Percentiles rank a stretch among this genome's conserved stretches.
Conservation (phyloP, 2,329 filamentous ascomycete species). For the Nothophoma quercina region DNA sequence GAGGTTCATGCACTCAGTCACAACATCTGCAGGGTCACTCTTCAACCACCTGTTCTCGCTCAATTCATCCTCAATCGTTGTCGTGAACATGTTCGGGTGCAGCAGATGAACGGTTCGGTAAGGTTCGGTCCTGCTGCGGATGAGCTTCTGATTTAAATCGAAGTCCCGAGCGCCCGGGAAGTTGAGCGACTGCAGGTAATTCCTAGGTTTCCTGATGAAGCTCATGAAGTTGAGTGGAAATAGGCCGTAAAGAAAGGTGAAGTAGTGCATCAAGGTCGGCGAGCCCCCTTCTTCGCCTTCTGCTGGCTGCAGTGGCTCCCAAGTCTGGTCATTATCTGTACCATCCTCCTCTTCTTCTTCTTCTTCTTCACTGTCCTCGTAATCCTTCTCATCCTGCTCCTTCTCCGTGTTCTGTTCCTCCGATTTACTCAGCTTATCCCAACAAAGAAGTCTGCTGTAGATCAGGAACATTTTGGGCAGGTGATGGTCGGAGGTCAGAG, state of each 20-base stretch:
- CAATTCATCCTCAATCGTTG: conserved; percentile 81
- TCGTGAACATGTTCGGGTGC: conserved; percentile 84
- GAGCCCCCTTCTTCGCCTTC: conserved; percentile 62
- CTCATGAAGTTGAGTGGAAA: conserved; percentile 88
- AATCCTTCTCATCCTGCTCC: conserved; percentile 23
- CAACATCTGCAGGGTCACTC: conserved; percentile 79
- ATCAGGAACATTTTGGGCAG: conserved; percentile 81
- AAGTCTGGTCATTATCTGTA: conserved; percentile 52
- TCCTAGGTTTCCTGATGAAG: conserved; percentile 82
- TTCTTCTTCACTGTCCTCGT: conserved; percentile 46
- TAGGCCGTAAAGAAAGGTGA: conserved; percentile 81
- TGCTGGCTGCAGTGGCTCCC: conserved; percentile 71
- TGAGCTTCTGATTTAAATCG: conserved; percentile 79
- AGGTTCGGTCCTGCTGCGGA: conserved; percentile 76
- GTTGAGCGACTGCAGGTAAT: conserved; percentile 77
- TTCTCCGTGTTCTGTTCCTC: conserved; percentile 18
- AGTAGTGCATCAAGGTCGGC: conserved; percentile 76
- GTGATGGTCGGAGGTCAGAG: conserved; percentile 65
- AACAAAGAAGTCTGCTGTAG: conserved; percentile 80
- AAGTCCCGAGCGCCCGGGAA: conserved; percentile 75
- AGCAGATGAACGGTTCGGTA: conserved; percentile 77
- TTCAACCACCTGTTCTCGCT: conserved; percentile 81
- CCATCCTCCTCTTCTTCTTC: conserved; percentile 45
- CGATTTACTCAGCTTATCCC: conserved; percentile 65
- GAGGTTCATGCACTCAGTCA: conserved; percentile 80